A percentile compares a stretch with the other conserved stretches of the same genome.
phyloP scores from a whole-genome alignment of 495 filamentous ascomycete genomes.

The Chaetomium fimeti region DNA sequence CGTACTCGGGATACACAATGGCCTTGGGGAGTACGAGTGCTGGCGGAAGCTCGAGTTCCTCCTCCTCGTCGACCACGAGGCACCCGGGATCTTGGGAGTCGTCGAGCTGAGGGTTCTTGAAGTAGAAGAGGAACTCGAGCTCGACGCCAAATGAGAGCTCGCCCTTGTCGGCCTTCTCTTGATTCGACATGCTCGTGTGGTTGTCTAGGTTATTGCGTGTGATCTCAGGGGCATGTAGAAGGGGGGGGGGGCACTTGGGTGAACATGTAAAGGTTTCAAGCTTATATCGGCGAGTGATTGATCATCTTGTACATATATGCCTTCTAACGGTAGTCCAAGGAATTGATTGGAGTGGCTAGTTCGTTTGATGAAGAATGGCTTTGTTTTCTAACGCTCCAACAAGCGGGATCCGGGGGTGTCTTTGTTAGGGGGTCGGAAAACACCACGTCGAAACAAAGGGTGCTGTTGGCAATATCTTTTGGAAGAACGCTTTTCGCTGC shows the following conservation, averaged over 20 bases:
- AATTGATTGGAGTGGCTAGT: too few species aligned
- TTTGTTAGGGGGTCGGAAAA: too few species aligned
- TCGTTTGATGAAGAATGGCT: not conserved
- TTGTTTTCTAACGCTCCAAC: not conserved
- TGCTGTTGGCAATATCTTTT: too few species aligned
- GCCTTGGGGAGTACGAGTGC: not conserved
- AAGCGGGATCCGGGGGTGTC: too few species aligned
- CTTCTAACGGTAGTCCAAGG: too few species aligned
- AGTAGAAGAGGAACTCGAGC: conserved; percentile 28
- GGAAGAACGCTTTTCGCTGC: too few species aligned
- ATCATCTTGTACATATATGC: too few species aligned
- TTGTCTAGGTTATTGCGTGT: not conserved
- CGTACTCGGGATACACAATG: not conserved
- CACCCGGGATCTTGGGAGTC: not conserved
- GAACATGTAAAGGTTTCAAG: too few species aligned
- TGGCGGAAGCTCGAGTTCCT: not conserved
- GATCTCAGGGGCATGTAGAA: not conserved
- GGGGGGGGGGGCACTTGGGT: not conserved
- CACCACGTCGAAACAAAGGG: too few species aligned
- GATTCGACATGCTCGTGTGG: not conserved
- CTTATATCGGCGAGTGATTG: not conserved
- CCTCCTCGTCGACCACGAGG: not conserved
- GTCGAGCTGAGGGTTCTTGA: not conserved
- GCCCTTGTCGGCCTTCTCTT: not conserved
- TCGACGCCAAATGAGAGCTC: conserved; percentile 29